Evolutionary conservation across 805 yeast species (phyloP).

Genomic region (Pichia heedii): DNA sequence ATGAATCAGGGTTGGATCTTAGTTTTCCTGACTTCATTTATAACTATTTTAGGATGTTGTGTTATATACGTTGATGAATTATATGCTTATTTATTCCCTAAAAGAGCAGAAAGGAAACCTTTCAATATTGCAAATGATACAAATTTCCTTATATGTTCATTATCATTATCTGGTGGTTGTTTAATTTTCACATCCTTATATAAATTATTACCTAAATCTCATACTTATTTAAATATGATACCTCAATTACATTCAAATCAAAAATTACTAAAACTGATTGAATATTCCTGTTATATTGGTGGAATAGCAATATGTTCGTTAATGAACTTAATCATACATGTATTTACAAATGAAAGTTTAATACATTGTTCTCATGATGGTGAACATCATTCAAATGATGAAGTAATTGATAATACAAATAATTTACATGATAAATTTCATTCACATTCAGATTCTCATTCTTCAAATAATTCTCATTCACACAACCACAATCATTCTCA

Average conservation of each 20-base stretch:
- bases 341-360: slow-evolving; percentile 68
- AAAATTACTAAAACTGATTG: slow-evolving; percentile 32
- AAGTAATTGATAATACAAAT: slow-evolving; percentile 2
- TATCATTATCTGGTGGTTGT: slow-evolving; percentile 77
- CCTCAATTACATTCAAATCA: slow-evolving; percentile 18
- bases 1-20: slow-evolving; percentile 55
- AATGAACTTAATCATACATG: slow-evolving; percentile 61
- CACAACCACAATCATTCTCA: not conserved
- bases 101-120: slow-evolving; percentile 30
- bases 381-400: not conserved
- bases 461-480: no score
- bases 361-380: slow-evolving; percentile 74
- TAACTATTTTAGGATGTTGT: slow-evolving; percentile 65
- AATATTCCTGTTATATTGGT: slow-evolving; percentile 29
- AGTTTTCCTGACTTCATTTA: slow-evolving; percentile 53
- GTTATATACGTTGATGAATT: slow-evolving; percentile 54
- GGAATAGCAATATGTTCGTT: slow-evolving; percentile 57
- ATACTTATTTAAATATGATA: slow-evolving; percentile 33
- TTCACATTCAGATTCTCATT: slow-evolving; percentile 9
- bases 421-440: slow-evolving; percentile 7
- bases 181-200: slow-evolving; percentile 70
- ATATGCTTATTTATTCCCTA: slow-evolving; percentile 37
- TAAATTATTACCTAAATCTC: slow-evolving; percentile 65
- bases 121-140: slow-evolving; percentile 54
- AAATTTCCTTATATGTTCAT: slow-evolving; percentile 59